These are phyloP conservation scores for Hirschioporus abietinus DNA, from an alignment of 768 basidiomycete species.

Conservation along the genomic window DNA sequence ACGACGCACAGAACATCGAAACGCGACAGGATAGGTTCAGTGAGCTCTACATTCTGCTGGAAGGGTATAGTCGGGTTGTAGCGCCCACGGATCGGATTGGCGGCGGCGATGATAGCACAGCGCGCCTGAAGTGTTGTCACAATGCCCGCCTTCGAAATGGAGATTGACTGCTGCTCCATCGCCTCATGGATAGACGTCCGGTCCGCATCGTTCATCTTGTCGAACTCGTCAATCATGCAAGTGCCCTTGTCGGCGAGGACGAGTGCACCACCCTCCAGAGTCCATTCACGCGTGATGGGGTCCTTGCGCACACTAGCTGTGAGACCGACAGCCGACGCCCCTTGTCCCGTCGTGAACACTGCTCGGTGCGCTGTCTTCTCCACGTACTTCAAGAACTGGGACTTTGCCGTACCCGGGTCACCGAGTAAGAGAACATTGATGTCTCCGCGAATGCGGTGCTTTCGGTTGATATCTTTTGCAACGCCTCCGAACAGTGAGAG, in stretches of 20 bases:
- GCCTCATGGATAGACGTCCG: conserved; percentile 98
- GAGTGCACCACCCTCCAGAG: conserved; percentile 94
- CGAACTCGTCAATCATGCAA: conserved; percentile 98
- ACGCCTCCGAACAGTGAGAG: conserved; percentile 94
- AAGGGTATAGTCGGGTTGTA: conserved; percentile 99
- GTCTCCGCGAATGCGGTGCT: conserved; percentile 94
- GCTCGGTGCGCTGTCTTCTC: conserved; percentile 98
- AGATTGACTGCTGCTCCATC: conserved; percentile 99
- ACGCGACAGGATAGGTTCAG: conserved; percentile 95
- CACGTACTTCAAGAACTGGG: conserved; percentile 97
- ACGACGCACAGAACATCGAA: conserved; percentile 99
- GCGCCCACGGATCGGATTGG: conserved; percentile 93
- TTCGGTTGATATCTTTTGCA: conserved; percentile 92
- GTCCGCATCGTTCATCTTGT: conserved; percentile 99
- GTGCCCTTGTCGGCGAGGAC: conserved; percentile 99
- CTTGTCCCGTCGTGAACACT: conserved; percentile 97
- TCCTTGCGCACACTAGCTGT: conserved; percentile 99
- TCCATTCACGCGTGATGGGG: conserved; percentile 96
- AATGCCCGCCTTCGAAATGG: conserved; percentile 98
- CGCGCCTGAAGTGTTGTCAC: conserved; percentile 97
- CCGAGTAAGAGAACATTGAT: conserved; percentile 96
- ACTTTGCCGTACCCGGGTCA: conserved; percentile 98
- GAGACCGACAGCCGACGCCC: conserved; percentile 96
- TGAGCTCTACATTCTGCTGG: conserved; percentile 96
- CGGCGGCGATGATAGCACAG: conserved; percentile 96